phyloP scores from a whole-genome alignment of 2,329 filamentous ascomycete species.

The Verticillium albo-atrum region DNA sequence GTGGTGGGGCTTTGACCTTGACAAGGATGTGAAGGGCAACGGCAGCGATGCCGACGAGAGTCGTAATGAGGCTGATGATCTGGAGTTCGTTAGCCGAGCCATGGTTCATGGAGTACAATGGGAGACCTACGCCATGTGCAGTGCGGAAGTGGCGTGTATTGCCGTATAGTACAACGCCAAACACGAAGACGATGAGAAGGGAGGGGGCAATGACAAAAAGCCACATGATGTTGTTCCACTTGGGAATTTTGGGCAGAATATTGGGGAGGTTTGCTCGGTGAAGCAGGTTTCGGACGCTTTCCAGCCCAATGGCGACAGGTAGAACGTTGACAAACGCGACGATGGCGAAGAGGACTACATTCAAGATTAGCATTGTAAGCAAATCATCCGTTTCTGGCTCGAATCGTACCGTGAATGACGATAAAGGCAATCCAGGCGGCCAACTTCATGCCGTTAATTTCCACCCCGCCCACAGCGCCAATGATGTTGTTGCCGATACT shows the following conservation, averaged over 20 bases:
- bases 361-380: neutral
- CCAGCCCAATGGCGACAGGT: conserved; percentile 21
- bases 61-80: conserved; percentile 22
- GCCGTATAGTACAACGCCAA: conserved; percentile 18
- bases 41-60: conserved; percentile 18
- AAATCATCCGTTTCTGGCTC: neutral
- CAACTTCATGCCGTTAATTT: conserved; percentile 13
- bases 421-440: conserved; percentile 13
- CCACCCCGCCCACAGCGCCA: conserved; percentile 14
- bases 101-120: neutral
- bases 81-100: conserved; percentile 5
- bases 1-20: conserved; percentile 9
- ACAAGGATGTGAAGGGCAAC: conserved; percentile 17
- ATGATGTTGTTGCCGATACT: conserved; percentile 12
- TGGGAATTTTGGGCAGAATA: conserved; percentile 16
- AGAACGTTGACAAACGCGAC: conserved; percentile 18
- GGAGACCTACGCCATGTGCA: conserved; percentile 21
- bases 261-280: conserved; percentile 14
- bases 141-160: conserved; percentile 20
- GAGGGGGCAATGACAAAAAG: conserved; percentile 19
- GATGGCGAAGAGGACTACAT: conserved; percentile 18
- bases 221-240: conserved; percentile 20
- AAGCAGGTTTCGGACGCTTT: conserved; percentile 19
- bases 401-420: conserved; percentile 18
- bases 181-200: conserved; percentile 18